These are phyloP conservation scores for Trichosporon coremiiforme DNA, from an alignment of 1,284 basidiomycete genomes.

Conservation along the genomic window DNA sequence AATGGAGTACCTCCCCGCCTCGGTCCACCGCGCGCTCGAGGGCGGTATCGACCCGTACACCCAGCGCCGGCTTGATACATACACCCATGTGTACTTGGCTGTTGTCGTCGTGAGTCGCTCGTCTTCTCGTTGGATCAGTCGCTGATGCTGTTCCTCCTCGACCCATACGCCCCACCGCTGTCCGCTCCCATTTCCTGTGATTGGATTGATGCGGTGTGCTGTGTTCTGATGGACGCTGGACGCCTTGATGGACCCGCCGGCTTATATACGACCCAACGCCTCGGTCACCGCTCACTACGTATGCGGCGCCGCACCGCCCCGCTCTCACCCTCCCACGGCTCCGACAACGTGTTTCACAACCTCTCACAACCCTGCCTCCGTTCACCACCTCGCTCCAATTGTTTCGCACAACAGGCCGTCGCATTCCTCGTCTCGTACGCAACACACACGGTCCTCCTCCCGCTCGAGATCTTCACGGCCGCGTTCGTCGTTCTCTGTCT, in stretches of 20 bases:
- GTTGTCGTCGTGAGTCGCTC: constrained; percentile 42
- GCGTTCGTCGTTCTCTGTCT: constrained; percentile 42
- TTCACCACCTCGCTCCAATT: no score
- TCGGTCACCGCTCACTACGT: no score
- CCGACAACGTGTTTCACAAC: background rate
- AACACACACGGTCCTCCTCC: constrained; percentile 42
- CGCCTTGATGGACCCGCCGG: background rate
- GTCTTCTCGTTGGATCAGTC: background rate
- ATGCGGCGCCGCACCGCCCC: no score
- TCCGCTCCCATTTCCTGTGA: no score
- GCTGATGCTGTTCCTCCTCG: background rate
- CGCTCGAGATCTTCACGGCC: constrained; percentile 43
- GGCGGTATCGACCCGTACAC: constrained; percentile 49
- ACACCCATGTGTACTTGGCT: constrained; percentile 43
- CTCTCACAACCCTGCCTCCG: background rate
- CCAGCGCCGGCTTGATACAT: constrained; percentile 42
- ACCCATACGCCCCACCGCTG: no score
- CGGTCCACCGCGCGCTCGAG: constrained; percentile 37
- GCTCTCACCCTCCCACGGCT: no score
- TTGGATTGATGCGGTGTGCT: background rate
- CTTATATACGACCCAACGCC: no score
- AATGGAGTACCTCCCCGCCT: constrained; percentile 41
- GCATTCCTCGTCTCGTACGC: constrained; percentile 42
- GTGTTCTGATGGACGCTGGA: no score
- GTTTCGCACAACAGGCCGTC: constrained; percentile 32